Base-by-base conservation (phyloP, 352 stramenopile genomes). In the Lagenidium giganteum region DNA sequence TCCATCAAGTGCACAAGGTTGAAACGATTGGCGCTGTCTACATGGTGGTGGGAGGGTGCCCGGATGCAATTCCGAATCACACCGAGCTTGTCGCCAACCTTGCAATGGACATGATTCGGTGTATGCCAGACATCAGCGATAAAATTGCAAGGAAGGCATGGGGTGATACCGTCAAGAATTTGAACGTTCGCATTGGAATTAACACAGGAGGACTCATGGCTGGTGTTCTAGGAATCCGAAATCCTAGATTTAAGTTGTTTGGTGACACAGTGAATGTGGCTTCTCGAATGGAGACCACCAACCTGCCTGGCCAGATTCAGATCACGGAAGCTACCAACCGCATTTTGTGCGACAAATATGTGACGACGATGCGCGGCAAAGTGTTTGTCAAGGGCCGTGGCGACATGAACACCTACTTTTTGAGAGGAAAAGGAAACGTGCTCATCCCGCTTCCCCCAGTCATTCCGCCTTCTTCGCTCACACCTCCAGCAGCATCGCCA, bases 1-100 rank as follows among this genome's bases (percentile, higher is more conserved):
- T 89, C 5, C 81, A 93, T 42, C 61, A 78, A n/a, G 82, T 95
- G 7, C 84, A 95, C 63, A 96, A 96, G 53, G 81, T 96, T 4
- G 84, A 96, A 48, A 96, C 86, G 11, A 88, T 96, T n/a, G 85
- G 81, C 16, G 76, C 86, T 7, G 83, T 93, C 0, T 96, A 96
- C 58, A 93, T 96, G 82, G 85, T 92, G 11, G 79, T 90, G 1
- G 74, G 76, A 11, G 83, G 85, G 0, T 94, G 79, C 28, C 83
- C 85, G 5, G 67, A 90, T 23, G 61, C 67, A 26, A 81, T 73
- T 7, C 32, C 22, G 12, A 86, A 87, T 26, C 83, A 96, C 57
- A 79, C 79, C 5, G 81, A 93, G 39, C 52, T 87, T 13, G 72
- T 92, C 1, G 83, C 82, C 1, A 86, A 93, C 40, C 55, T 95